Evolutionary conservation across 2,329 filamentous ascomycete species (phyloP), one percentile per base, ranked within the genome.

Genomic region (Fusarium pseudocircinatum): DNA sequence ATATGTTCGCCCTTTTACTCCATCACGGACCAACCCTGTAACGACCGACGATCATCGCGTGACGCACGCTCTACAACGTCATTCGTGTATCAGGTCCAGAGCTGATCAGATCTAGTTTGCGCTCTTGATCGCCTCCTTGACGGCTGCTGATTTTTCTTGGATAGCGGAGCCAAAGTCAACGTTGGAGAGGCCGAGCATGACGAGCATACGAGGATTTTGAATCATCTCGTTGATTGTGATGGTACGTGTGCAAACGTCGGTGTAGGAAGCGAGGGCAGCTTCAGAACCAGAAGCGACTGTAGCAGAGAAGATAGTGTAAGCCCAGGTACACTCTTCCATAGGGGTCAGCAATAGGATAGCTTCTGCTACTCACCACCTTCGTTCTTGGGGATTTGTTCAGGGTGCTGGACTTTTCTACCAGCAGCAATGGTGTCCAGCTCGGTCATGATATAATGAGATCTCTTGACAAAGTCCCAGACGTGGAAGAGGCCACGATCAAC

Each of bases 401-500:
- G 82, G 22, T 82, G 74, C 67, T 77, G 70, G 37, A 83, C 60
- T 20, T 79, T 74, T 52, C 75, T 70, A 20, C 82, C 82, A 30
- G 77, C 77, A 24, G 77, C 75, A 59, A 84, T 80, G 46, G 82
- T 83, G 24, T 85, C 81, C 30, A 85, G 78, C 78, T 84, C 82
- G 12, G 77, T 78, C 70, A 84, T 79, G 77, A 84, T 84, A 69
- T 84, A 85, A 42, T 79, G 75, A n/a, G 82, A 83, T 40, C 82
- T 80, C 64, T 78, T 80, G 50, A 81, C 81, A 71, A 85, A 85
- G 70, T 85, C 83, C 82, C 82, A 85, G 37, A 83, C 70, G 70
- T 83, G 77, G 60, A 76, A 82, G 44, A 85, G 79, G 22, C 80
- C 79, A 24, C 76, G 73, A 62, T 81, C 75, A 37, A 77, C 76